These are phyloP conservation scores for Silene latifolia DNA, from an alignment of 148 eudicot species.

Conservation along the genomic window DNA sequence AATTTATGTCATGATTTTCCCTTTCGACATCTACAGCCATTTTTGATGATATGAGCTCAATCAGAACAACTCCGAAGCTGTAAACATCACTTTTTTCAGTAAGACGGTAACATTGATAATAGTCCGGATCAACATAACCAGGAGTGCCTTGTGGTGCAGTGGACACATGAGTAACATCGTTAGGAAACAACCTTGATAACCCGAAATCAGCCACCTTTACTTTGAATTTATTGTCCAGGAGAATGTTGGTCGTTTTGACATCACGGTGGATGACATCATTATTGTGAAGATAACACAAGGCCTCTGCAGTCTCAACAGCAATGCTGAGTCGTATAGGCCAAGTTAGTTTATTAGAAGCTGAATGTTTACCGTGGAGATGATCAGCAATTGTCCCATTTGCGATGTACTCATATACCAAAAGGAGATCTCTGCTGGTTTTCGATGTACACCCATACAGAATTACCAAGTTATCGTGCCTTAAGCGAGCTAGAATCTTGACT, in stretches of 20 bases:
- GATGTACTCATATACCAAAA: constrained; percentile 85
- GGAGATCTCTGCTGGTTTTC: constrained; percentile 57
- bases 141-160: constrained; percentile 98
- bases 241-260: constrained; percentile 82
- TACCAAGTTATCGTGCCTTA: constrained; percentile 70
- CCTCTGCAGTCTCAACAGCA: constrained; percentile 81
- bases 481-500: constrained; percentile 60
- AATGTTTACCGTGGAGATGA: constrained; percentile 72
- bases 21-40: constrained; percentile 77
- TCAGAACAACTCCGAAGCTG: constrained; percentile 85
- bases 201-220: constrained; percentile 97
- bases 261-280: constrained; percentile 84
- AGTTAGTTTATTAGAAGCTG: constrained; percentile 45
- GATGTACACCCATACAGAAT: constrained; percentile 79
- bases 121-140: constrained; percentile 92
- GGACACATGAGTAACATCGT: constrained; percentile 72
- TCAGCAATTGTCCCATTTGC: constrained; percentile 91
- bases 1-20: constrained; percentile 63
- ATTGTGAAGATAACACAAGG: constrained; percentile 64
- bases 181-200: constrained; percentile 70
- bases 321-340: constrained; percentile 69
- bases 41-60: constrained; percentile 82
- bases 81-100: constrained; percentile 93
- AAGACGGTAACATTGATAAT: constrained; percentile 67
- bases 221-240: constrained; percentile 59